Conservation (phyloP, 257 asterid genomes). For the Anisodus acutangulus region DNA sequence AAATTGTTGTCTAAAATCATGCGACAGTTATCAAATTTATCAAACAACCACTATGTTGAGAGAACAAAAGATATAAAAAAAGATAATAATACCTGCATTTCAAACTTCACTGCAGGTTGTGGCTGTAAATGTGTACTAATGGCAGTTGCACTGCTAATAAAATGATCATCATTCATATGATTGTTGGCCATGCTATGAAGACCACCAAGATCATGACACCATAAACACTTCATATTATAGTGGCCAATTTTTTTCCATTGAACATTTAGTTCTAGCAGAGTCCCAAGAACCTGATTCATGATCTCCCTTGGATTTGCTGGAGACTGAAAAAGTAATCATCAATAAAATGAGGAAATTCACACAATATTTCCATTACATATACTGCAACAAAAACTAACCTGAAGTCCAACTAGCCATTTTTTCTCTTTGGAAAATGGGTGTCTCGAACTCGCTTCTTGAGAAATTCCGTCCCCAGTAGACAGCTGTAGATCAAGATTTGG, state of each 20-base stretch:
- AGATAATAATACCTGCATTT: constrained; percentile 73
- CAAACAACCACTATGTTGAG: neutral
- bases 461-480: constrained; percentile 41
- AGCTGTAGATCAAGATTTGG: constrained; percentile 45
- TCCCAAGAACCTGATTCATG: constrained; percentile 86
- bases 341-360: constrained; percentile 14
- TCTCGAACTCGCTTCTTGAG: constrained; percentile 44
- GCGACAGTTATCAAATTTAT: neutral
- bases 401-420: constrained; percentile 86
- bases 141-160: constrained; percentile 46
- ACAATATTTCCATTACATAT: neutral
- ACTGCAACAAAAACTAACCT: constrained; percentile 50
- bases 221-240: constrained; percentile 85
- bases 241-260: constrained; percentile 93
- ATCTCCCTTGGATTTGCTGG: constrained; percentile 80
- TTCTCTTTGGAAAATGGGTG: constrained; percentile 57
- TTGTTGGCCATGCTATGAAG: constrained; percentile 39
- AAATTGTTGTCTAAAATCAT: neutral
- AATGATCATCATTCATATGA: constrained; percentile 51
- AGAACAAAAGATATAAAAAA: neutral
- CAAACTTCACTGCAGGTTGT: constrained; percentile 75
- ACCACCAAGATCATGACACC: constrained; percentile 45
- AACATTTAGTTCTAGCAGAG: constrained; percentile 75
- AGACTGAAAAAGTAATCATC: constrained; percentile 57
- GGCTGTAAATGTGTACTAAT: constrained; percentile 42